A percentile compares a stretch with the other conserved stretches of the same genome.
Evolutionary conservation across 805 yeast species (phyloP).

Genomic region (Metschnikowia colocasiae): DNA sequence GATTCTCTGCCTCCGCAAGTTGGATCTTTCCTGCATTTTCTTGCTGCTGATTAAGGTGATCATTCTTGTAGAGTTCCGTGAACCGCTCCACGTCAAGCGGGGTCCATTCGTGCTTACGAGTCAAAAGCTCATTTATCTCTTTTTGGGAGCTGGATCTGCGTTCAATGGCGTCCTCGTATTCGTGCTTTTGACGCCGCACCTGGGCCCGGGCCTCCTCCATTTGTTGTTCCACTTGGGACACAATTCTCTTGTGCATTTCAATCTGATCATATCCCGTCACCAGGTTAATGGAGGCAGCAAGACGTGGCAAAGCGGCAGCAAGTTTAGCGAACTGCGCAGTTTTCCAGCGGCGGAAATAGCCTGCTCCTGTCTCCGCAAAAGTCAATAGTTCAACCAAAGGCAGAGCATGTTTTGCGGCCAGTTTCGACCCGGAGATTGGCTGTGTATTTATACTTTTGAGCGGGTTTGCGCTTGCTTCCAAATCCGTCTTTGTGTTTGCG

Average conservation of each 20-base stretch:
- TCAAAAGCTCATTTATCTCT: slow-evolving; percentile 81
- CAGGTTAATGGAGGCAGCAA: slow-evolving; percentile 52
- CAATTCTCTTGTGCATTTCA: slow-evolving; percentile 62
- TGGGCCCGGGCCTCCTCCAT: slow-evolving; percentile 45
- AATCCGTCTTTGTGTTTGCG: slow-evolving; percentile 12
- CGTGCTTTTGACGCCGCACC: slow-evolving; percentile 47
- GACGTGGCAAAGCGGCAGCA: neutral
- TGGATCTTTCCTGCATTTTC: slow-evolving; percentile 50
- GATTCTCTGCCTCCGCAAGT: slow-evolving; percentile 53
- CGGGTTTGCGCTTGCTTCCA: neutral
- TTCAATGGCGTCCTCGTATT: slow-evolving; percentile 59
- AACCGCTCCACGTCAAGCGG: slow-evolving; percentile 77
- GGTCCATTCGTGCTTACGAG: slow-evolving; percentile 81
- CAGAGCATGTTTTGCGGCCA: neutral
- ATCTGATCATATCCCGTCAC: slow-evolving; percentile 88
- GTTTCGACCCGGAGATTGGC: neutral
- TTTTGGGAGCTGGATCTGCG: slow-evolving; percentile 68
- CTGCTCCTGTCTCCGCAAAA: neutral
- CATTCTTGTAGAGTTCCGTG: slow-evolving; percentile 75
- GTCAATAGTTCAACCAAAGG: neutral
- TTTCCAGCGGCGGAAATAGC: neutral
- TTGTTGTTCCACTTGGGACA: slow-evolving; percentile 52
- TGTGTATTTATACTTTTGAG: neutral
- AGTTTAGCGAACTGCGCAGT: neutral
- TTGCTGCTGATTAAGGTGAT: slow-evolving; percentile 64